Percentiles rank a stretch among this genome's conserved stretches.
Evolutionary conservation across 306 rosid species (phyloP).

Genomic region (Clitoria ternatea): DNA sequence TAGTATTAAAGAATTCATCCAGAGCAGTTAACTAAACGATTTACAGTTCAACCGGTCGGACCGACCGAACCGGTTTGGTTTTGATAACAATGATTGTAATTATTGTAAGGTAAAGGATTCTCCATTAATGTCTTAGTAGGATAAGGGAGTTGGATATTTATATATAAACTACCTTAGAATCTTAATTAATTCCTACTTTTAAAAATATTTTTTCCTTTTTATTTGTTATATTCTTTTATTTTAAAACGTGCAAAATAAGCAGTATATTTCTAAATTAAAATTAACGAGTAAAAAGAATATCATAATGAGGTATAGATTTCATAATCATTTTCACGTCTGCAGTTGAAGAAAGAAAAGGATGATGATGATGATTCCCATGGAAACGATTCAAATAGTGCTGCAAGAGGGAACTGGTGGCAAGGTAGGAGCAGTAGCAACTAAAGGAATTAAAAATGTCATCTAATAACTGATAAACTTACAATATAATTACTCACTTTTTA

Average conservation of each 20-base stretch:
- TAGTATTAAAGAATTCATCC: too few relatives aligned
- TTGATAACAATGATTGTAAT: too few relatives aligned
- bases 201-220: too few relatives aligned
- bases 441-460: background rate
- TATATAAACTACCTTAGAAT: too few relatives aligned
- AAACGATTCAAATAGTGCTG: slow-evolving; percentile 47
- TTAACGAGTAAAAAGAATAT: background rate
- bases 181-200: too few relatives aligned
- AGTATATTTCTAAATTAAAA: background rate
- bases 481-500: slow-evolving; percentile 5
- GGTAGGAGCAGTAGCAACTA: slow-evolving; percentile 46
- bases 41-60: too few relatives aligned
- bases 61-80: too few relatives aligned
- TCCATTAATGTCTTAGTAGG: too few relatives aligned
- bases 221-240: background rate
- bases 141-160: too few relatives aligned
- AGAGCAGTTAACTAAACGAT: too few relatives aligned
- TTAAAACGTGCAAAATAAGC: too few relatives aligned
- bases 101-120: too few relatives aligned
- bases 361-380: slow-evolving; percentile 53
- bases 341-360: slow-evolving; percentile 59
- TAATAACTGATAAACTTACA: background rate
- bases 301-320: background rate
- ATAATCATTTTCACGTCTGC: background rate
- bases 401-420: slow-evolving; percentile 97